Percentiles rank a stretch among this genome's conserved stretches.
These are phyloP conservation scores for Lanmaoa rubissima DNA, from an alignment of 768 basidiomycete genomes.

Conservation along the genomic window DNA sequence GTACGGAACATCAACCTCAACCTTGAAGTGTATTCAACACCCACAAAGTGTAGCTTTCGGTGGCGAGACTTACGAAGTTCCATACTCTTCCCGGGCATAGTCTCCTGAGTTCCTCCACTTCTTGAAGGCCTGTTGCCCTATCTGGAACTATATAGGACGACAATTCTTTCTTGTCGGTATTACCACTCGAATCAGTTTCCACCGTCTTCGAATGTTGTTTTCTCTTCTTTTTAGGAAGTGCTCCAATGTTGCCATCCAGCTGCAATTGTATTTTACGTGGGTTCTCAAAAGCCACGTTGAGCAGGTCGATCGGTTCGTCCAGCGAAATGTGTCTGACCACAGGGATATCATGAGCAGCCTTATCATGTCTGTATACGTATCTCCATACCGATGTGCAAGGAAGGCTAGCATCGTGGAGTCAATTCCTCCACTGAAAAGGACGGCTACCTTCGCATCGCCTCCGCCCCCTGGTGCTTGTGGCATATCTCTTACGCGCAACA, in stretches of 20 bases:
- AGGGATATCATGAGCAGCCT: background rate
- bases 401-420: slow-evolving; percentile 85
- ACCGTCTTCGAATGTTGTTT: slow-evolving; percentile 25
- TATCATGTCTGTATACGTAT: background rate
- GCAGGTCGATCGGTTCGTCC: slow-evolving; percentile 83
- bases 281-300: slow-evolving; percentile 96
- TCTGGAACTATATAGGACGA: slow-evolving; percentile 82
- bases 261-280: slow-evolving; percentile 68
- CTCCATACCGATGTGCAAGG: slow-evolving; percentile 67
- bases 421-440: slow-evolving; percentile 95
- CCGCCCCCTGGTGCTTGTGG: slow-evolving; percentile 42
- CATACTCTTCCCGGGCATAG: slow-evolving; percentile 80
- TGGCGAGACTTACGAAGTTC: slow-evolving; percentile 69
- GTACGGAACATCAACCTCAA: slow-evolving; percentile 85
- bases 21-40: slow-evolving; percentile 39
- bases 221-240: slow-evolving; percentile 44
- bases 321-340: slow-evolving; percentile 61
- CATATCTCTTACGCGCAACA: slow-evolving; percentile 65
- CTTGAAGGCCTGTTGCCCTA: slow-evolving; percentile 74
- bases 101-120: slow-evolving; percentile 70
- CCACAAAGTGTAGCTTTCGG: background rate
- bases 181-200: background rate
- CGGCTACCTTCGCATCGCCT: slow-evolving; percentile 61
- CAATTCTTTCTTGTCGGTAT: slow-evolving; percentile 12
- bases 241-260: slow-evolving; percentile 44